Evolutionary conservation across 805 yeast species (phyloP).

Genomic region (Ogataea glucozyma): DNA sequence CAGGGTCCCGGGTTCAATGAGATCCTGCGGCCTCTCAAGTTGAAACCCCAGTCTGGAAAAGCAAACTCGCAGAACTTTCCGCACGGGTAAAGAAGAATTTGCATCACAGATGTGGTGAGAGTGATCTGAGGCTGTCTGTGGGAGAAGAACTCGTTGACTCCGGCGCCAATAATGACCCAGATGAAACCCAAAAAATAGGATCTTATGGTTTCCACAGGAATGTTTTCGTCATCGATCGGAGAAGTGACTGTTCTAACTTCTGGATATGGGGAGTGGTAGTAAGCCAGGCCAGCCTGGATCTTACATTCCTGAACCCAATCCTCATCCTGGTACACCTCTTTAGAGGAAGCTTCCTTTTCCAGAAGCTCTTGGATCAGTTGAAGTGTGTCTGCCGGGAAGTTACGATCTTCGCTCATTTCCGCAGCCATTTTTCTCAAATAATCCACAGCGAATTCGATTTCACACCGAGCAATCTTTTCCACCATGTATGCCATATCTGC

Average conservation of each 20-base stretch:
- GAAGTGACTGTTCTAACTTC: constrained; percentile 67
- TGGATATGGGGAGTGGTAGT: constrained; percentile 57
- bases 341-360: constrained; percentile 19
- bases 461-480: constrained; percentile 5
- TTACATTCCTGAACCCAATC: constrained; percentile 26
- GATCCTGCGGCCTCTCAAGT: constrained; percentile 37
- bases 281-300: constrained; percentile 39
- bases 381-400: constrained; percentile 31
- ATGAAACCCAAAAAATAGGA: constrained; percentile 25
- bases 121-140: constrained; percentile 56
- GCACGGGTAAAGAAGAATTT: constrained; percentile 59
- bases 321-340: constrained; percentile 7
- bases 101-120: constrained; percentile 53
- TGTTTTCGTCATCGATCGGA: constrained; percentile 49
- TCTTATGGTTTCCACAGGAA: constrained; percentile 46
- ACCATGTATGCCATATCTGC: constrained; percentile 11
- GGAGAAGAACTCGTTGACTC: constrained; percentile 59
- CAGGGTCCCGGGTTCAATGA: constrained; percentile 65
- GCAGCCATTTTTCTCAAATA: constrained; percentile 32
- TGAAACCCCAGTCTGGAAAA: constrained; percentile 44
- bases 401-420: too few species aligned
- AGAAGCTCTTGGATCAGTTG: constrained; percentile 11
- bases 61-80: constrained; percentile 51
- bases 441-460: constrained; percentile 29
- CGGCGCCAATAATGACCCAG: constrained; percentile 49